Percentiles rank a stretch among this genome's conserved stretches.
Conservation (phyloP, 1,284 basidiomycete species). For the Meripilus lineatus region DNA sequence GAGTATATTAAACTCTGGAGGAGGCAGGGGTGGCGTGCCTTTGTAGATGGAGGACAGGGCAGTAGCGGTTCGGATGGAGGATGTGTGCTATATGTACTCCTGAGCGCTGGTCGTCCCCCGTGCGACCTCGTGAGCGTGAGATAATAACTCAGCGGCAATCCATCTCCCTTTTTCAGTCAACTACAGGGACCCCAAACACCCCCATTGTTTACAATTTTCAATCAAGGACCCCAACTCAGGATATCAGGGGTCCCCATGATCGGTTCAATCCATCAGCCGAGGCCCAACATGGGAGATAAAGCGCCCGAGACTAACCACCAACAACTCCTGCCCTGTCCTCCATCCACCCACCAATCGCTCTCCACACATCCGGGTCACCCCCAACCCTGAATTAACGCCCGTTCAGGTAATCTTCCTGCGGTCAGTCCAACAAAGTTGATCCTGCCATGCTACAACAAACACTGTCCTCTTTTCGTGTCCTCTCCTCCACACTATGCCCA, state of each 20-base stretch:
- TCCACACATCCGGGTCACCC: background rate
- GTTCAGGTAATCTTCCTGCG: too few species aligned
- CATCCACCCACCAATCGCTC: constrained; percentile 3
- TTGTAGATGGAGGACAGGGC: constrained; percentile 16
- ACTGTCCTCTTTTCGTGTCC: too few species aligned
- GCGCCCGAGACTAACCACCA: too few species aligned
- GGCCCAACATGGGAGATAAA: constrained; percentile 6
- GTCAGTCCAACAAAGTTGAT: too few species aligned
- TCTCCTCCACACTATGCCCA: too few species aligned
- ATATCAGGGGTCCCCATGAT: too few species aligned
- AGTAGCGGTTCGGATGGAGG: constrained; percentile 11
- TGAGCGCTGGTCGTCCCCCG: constrained; percentile 27
- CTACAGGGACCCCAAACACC: constrained; percentile 13
- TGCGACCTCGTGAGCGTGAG: constrained; percentile 13
- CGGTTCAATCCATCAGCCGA: constrained; percentile 7
- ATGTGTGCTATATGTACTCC: constrained; percentile 28
- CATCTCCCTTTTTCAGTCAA: constrained; percentile 3
- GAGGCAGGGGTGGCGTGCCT: constrained; percentile 21
- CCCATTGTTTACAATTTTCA: too few species aligned
- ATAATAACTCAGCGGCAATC: constrained; percentile 13
- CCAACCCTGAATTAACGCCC: background rate
- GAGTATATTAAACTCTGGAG: constrained; percentile 17
- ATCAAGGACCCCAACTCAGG: too few species aligned
- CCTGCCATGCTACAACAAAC: too few species aligned
- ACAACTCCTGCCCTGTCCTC: too few species aligned